Conservation (phyloP, 1,284 basidiomycete species). For the Austropuccinia psidii region DNA sequence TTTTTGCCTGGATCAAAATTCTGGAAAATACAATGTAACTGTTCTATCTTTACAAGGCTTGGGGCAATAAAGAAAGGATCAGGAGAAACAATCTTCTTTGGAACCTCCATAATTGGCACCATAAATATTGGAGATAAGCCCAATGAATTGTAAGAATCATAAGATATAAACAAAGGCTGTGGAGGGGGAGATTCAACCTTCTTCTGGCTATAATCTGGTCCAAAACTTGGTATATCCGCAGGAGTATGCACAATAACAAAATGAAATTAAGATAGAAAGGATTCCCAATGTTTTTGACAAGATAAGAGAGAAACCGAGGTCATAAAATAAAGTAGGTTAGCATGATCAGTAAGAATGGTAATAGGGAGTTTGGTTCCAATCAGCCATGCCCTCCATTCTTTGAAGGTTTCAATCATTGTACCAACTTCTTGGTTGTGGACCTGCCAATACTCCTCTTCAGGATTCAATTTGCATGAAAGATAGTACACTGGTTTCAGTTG, state of each 20-base stretch:
- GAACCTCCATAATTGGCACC: not conserved
- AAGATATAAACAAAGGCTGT: no score
- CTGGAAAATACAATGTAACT: not conserved
- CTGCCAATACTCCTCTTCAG: slow-evolving; percentile 1
- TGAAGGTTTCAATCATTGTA: not conserved
- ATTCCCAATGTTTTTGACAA: slow-evolving; percentile 2
- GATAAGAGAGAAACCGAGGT: not conserved
- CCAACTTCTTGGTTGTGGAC: not conserved
- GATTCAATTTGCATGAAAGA: slow-evolving; percentile 18
- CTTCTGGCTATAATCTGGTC: slow-evolving; percentile 10
- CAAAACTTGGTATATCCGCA: not conserved
- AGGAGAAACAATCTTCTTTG: not conserved
- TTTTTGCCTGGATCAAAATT: not conserved
- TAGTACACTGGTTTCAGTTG: slow-evolving; percentile 23
- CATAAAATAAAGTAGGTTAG: slow-evolving; percentile 5
- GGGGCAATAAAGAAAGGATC: not conserved
- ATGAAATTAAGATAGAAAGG: slow-evolving; percentile 2
- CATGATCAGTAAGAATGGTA: not conserved
- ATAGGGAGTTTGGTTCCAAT: not conserved
- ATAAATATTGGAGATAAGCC: no score
- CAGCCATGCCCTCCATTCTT: slow-evolving; percentile 7
- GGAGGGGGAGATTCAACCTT: no score
- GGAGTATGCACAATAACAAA: slow-evolving; percentile 7
- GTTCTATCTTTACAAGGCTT: not conserved
- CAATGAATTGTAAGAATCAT: not conserved